Evolutionary conservation across 83 land plant species (phyloP).

Genomic region (Larix sibirica): DNA sequence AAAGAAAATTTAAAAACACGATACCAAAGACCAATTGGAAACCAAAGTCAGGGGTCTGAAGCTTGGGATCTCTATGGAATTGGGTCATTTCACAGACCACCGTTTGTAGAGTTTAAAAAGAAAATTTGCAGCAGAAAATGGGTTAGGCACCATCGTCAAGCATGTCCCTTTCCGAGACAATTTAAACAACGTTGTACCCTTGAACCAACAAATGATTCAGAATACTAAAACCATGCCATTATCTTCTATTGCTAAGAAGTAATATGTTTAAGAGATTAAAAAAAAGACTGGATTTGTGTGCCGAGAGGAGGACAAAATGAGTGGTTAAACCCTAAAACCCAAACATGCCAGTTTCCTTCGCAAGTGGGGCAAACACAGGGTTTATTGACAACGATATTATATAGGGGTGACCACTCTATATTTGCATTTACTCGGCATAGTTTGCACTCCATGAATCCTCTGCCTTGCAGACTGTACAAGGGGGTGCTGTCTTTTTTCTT

Average conservation of each 20-base stretch:
- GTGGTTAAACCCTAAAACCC: not conserved
- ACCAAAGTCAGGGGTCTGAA: too few relatives aligned
- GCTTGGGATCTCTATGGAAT: too few relatives aligned
- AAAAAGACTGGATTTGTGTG: not conserved
- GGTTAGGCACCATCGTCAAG: slow-evolving; percentile 7
- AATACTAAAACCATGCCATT: not conserved
- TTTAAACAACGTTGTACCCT: slow-evolving; percentile 67
- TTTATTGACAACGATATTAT: slow-evolving; percentile 60
- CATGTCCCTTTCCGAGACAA: slow-evolving; percentile 63
- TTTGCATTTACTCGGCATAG: slow-evolving; percentile 67
- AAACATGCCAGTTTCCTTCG: slow-evolving; percentile 69
- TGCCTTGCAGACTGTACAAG: slow-evolving; percentile 66
- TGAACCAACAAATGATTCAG: slow-evolving; percentile 9
- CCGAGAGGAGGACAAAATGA: not conserved
- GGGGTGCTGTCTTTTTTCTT: slow-evolving; percentile 42
- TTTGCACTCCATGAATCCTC: slow-evolving; percentile 68
- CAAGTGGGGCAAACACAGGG: slow-evolving; percentile 89
- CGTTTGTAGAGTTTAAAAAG: not conserved
- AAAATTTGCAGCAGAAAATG: too few relatives aligned
- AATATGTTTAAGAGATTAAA: not conserved
- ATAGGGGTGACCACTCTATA: slow-evolving; percentile 81
- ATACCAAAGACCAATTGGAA: too few relatives aligned
- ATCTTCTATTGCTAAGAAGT: not conserved
- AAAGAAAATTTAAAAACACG: too few relatives aligned
- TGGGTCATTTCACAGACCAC: too few relatives aligned